A percentile compares a stretch with the other conserved stretches of the same genome.
Conservation (phyloP, 83 land plant species). For the Thuja plicata region DNA sequence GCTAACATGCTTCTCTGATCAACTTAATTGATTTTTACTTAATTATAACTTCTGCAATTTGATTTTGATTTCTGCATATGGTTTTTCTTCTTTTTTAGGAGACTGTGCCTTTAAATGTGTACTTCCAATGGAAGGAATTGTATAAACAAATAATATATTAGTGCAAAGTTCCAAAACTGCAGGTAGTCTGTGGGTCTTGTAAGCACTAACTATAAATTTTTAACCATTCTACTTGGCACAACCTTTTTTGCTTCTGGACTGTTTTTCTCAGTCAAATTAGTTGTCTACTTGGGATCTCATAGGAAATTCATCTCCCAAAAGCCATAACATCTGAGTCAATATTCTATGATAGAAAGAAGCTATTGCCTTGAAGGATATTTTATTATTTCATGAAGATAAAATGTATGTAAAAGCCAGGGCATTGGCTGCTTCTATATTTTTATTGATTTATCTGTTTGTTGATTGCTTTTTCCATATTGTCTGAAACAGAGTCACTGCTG, state of each 20-base stretch:
- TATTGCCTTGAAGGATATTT: not conserved
- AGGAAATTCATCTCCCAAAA: not conserved
- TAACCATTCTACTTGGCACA: not conserved
- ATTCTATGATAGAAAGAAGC: not conserved
- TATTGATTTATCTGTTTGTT: not conserved
- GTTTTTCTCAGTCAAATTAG: not conserved
- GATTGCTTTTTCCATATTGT: slow-evolving; percentile 10
- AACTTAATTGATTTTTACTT: not conserved
- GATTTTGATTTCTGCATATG: not conserved
- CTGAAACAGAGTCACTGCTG: slow-evolving; percentile 90
- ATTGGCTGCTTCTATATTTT: not conserved
- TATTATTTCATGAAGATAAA: not conserved
- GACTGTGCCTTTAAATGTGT: not conserved
- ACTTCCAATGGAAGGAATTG: not conserved
- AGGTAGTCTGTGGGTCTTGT: not conserved
- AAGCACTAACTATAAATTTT: not conserved
- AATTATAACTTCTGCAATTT: not conserved
- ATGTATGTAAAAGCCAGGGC: not conserved
- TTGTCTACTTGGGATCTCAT: not conserved
- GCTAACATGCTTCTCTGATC: not conserved
- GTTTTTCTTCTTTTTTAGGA: not conserved
- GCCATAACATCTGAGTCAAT: not conserved
- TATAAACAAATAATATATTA: not conserved
- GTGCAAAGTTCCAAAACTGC: not conserved
- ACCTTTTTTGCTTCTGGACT: not conserved